A percentile compares a stretch with the other conserved stretches of the same genome.
Evolutionary conservation across 352 stramenopile genomes (phyloP).

Genomic region (Poterioochromonas sp.): DNA sequence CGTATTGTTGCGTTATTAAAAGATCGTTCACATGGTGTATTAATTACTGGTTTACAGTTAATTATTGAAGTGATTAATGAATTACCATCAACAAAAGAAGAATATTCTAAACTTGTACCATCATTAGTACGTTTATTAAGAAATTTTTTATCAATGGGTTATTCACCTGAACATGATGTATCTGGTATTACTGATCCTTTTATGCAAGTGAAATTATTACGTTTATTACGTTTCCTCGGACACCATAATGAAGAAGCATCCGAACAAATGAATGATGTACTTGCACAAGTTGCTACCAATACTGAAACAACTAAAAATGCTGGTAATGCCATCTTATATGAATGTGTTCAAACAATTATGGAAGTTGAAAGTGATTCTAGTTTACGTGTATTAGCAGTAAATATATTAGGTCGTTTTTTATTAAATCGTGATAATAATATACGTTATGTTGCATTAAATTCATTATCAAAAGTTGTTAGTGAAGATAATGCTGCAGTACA

Average conservation of each 20-base stretch:
- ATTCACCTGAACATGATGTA: constrained; percentile 96
- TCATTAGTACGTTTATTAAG: constrained; percentile 76
- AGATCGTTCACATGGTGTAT: constrained; percentile 78
- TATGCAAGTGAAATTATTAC: constrained; percentile 80
- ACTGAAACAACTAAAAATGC: constrained; percentile 97
- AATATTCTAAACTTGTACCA: constrained; percentile 59
- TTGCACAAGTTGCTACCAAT: constrained; percentile 96
- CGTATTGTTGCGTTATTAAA: constrained; percentile 86
- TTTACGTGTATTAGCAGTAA: constrained; percentile 91
- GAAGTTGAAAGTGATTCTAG: constrained; percentile 90
- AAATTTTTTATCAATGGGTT: constrained; percentile 93
- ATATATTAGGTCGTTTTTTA: constrained; percentile 97
- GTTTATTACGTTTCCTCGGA: constrained; percentile 82
- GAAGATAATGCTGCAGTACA: constrained; percentile 82
- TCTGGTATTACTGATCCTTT: constrained; percentile 96
- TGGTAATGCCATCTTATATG: constrained; percentile 95
- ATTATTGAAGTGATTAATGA: constrained; percentile 83
- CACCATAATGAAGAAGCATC: constrained; percentile 82
- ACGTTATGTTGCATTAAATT: constrained; percentile 97
- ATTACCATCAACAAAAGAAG: constrained; percentile 47
- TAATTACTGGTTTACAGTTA: constrained; percentile 90
- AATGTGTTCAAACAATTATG: constrained; percentile 99
- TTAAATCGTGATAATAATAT: constrained; percentile 99
- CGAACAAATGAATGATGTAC: constrained; percentile 90
- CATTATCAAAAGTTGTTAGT: constrained; percentile 72